Conservation (phyloP, 805 yeast species). For the Ogataea wickerhamii region DNA sequence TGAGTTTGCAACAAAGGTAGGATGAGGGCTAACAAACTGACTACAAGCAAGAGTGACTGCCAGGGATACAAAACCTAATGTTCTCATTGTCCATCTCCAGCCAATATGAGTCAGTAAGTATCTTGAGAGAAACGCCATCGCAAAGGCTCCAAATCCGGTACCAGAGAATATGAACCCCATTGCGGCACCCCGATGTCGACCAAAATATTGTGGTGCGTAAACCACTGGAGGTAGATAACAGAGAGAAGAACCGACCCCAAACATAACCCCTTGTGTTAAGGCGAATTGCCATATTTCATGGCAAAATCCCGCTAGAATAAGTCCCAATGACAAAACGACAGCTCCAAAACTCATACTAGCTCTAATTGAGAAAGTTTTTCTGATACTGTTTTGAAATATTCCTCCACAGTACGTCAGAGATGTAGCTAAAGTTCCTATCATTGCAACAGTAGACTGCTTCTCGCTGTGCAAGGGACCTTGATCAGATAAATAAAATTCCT, state of each 20-base stretch:
- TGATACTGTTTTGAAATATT: conserved; percentile 25
- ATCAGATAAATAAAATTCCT: conserved; percentile 31
- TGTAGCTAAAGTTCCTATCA: conserved; percentile 34
- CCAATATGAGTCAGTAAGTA: conserved; percentile 28
- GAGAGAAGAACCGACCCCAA: conserved; percentile 34
- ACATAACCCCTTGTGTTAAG: conserved; percentile 33
- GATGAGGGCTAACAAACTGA: conserved; percentile 3
- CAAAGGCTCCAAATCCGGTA: conserved; percentile 36
- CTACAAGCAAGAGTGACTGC: conserved; percentile 8
- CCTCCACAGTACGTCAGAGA: conserved; percentile 31
- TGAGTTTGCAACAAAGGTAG: neutral
- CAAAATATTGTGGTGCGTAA: conserved; percentile 33
- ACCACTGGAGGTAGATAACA: conserved; percentile 34
- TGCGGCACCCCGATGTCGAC: conserved; percentile 32
- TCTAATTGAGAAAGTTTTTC: conserved; percentile 19
- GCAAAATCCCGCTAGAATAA: conserved; percentile 22
- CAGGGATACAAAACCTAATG: conserved; percentile 30
- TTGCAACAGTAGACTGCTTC: conserved; percentile 29
- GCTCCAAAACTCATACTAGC: conserved; percentile 30
- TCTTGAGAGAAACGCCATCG: conserved; percentile 30
- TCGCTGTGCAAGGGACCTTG: conserved; percentile 29
- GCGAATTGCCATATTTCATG: conserved; percentile 30
- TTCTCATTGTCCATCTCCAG: conserved; percentile 35
- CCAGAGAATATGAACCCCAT: conserved; percentile 36
- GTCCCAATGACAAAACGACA: conserved; percentile 27